Evolutionary conservation across 2,329 filamentous ascomycete genomes (phyloP), one percentile per base, ranked within the genome.

Genomic region (Aspergillus niger): DNA sequence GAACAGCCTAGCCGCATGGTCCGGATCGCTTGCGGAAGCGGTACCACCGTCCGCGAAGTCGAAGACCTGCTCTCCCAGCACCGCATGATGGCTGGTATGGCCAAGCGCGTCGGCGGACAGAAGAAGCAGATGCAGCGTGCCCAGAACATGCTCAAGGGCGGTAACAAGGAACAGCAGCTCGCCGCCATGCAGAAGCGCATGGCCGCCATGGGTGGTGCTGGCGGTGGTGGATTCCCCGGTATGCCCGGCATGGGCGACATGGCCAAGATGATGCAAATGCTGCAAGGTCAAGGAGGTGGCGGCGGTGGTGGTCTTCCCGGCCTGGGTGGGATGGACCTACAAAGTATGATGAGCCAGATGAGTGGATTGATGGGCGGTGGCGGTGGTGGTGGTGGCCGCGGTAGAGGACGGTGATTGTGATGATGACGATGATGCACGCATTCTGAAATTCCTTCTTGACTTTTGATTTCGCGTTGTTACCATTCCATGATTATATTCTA

Each of bases 61-160:
- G 95, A 99, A 77, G 95, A 99, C 72, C 82, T 99, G 6, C 85
- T 99, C n/a, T 97, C 93, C 0, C 95, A 99, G 79, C 94, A 98
- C 76, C 89, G 91, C 69, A 97, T 98, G 91, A 99, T 99, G 95
- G 91, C 92, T 0, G 91, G 91, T 60, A 97, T 99, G 92, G 95
- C 95, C 52, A 99, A 98, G 88, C 96, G 96, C 81, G 96, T 99
- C 87, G 94, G 95, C 60, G 93, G 93, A 41, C 93, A 91, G 75
- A 96, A 97, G 90, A 95, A 95, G 81, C 96, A 97, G 74, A 96
- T 98, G 89, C 92, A 97, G 76, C 88, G 89, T 55, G 93, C 93
- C 0, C 93, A 98, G 77, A 90, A 90, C 58, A 91, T 91, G 65
- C 92, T 97, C 88, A 91, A 89, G 28, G 92, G 93, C 48, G 91